Base-by-base conservation (phyloP, 148 eudicot genomes). In the Arbutus unedo region DNA sequence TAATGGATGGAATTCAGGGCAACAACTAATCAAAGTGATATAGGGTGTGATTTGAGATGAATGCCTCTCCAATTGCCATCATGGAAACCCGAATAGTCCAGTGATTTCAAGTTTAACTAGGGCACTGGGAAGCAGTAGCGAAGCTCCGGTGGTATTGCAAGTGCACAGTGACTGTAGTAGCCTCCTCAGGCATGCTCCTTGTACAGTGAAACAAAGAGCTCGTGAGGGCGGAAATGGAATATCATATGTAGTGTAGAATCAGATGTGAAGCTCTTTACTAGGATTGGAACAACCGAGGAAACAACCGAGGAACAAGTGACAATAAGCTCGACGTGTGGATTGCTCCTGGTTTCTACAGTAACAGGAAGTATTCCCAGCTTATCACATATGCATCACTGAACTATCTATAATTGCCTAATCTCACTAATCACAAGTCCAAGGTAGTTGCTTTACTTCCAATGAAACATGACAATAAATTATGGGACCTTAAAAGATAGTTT, bases 371-470 rank as follows among this genome's bases (percentile, higher is more conserved):
- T 76, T 14, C 76, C 75, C 45, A 47, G 7, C 51, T 45, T 44
- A 71, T 71, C 49, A 71, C 48, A 44, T 2, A 71, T 73, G 18
- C 55, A 74, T 23, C 8, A 50, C 21, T n/a, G 53, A 47, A 47
- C 53, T 19, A 73, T 11, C 70, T 64, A 18, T 7, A 47, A 48
- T 2, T 19, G 1, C 38, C 77, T n/a, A 48, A 48, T 74, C 77
- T 49, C 51, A 74, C 13, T 74, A 48, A 47, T 47, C 15, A 48
- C 77, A 74, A 55, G 38, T 74, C 77, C 54, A 74, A 74, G 11
- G 38, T 19, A 74, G 41, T 75, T 49, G 59, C 18, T 75, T 21
- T 75, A 2, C 19, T 0, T 50, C 44, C 4, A 2, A 48, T 74
- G 56, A 74, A 50, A 48, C n/a, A 43, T 71, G 16, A 9, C 11